Conservation (phyloP, 2,329 filamentous ascomycete genomes). For the Trichophyton verrucosum region DNA sequence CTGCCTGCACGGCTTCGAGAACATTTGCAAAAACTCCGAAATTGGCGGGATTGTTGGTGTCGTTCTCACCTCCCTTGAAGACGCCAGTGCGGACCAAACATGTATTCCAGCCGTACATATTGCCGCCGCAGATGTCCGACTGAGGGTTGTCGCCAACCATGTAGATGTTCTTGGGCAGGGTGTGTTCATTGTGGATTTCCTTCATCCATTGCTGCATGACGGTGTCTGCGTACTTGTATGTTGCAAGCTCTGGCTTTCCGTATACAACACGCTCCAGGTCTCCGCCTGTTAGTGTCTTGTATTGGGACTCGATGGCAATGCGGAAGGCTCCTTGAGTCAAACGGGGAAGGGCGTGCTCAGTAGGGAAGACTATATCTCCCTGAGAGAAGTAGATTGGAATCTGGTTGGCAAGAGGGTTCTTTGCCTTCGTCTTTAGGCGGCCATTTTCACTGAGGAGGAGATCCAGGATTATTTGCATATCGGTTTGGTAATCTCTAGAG, state of each 20-base stretch:
- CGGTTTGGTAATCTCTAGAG: slow-evolving; percentile 60
- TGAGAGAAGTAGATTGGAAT: slow-evolving; percentile 66
- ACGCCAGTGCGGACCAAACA: slow-evolving; percentile 67
- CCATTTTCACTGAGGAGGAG: slow-evolving; percentile 57
- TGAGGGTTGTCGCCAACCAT: slow-evolving; percentile 67
- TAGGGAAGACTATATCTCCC: slow-evolving; percentile 53
- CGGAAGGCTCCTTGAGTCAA: slow-evolving; percentile 67
- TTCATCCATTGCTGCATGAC: slow-evolving; percentile 64
- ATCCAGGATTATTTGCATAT: slow-evolving; percentile 67
- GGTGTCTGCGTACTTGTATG: slow-evolving; percentile 69
- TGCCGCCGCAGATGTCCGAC: slow-evolving; percentile 62
- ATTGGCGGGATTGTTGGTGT: slow-evolving; percentile 62
- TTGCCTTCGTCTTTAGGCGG: slow-evolving; percentile 50
- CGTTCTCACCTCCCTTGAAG: slow-evolving; percentile 64
- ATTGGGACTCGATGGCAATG: slow-evolving; percentile 58
- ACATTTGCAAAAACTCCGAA: slow-evolving; percentile 67
- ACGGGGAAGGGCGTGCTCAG: slow-evolving; percentile 49
- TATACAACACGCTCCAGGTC: slow-evolving; percentile 66
- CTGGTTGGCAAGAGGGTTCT: slow-evolving; percentile 52
- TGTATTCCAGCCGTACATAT: slow-evolving; percentile 74
- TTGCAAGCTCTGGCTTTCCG: slow-evolving; percentile 61
- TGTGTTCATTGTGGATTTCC: slow-evolving; percentile 59
- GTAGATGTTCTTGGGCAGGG: slow-evolving; percentile 57
- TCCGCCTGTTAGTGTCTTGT: slow-evolving; percentile 50
- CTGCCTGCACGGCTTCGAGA: slow-evolving; percentile 55